Conservation (phyloP, 306 rosid genomes). For the Senna tora region DNA sequence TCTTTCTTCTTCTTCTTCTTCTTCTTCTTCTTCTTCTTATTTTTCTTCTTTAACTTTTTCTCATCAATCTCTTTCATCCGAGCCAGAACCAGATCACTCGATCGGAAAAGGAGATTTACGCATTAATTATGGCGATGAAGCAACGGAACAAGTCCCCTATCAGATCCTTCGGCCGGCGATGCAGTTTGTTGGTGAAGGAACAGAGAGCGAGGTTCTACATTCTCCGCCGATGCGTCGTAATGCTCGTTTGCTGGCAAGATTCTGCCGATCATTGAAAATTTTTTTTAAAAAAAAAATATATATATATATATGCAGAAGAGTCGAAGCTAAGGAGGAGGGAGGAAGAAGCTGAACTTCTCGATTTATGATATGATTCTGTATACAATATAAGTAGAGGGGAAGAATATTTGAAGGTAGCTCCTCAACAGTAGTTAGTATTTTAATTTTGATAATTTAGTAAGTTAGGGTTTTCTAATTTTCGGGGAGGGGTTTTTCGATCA, state of each 20-base stretch:
- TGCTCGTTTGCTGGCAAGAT: constrained; percentile 80
- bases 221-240: constrained; percentile 71
- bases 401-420: neutral
- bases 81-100: neutral
- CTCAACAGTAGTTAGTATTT: neutral
- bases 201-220: constrained; percentile 75
- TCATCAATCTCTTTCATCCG: neutral
- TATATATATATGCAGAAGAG: neutral
- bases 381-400: neutral
- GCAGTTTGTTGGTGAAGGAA: constrained; percentile 64
- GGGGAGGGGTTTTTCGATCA: neutral
- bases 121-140: constrained; percentile 14
- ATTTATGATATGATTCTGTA: neutral
- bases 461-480: neutral
- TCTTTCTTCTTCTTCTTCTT: neutral
- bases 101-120: neutral
- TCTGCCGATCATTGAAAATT: constrained; percentile 41
- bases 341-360: neutral
- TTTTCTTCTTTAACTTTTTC: too few relatives aligned
- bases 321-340: neutral
- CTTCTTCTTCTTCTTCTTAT: neutral
- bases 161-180: constrained; percentile 58
- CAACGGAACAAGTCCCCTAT: constrained; percentile 34
- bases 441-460: neutral
- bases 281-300: neutral